Percentiles rank a stretch among this genome's conserved stretches.
phyloP scores from a whole-genome alignment of 176 grass and related monocot genomes.

The Otatea glauca region DNA sequence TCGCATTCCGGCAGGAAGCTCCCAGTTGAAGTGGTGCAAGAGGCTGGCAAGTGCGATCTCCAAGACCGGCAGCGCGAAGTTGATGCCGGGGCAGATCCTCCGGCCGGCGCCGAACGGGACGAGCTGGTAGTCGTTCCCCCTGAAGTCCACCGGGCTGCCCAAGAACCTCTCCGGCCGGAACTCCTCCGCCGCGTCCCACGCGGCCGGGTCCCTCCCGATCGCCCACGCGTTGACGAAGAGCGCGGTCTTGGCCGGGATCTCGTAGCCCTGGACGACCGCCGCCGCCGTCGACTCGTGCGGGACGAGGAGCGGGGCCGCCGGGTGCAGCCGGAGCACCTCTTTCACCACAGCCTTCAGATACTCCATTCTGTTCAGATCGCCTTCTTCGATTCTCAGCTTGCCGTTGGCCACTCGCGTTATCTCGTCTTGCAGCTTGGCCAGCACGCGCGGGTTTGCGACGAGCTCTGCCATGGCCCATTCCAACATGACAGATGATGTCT shows the following conservation, averaged over 20 bases:
- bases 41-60: slow-evolving; percentile 63
- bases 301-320: slow-evolving; percentile 62
- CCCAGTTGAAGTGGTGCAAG: slow-evolving; percentile 61
- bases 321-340: slow-evolving; percentile 66
- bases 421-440: slow-evolving; percentile 58
- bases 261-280: slow-evolving; percentile 47
- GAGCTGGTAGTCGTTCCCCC: slow-evolving; percentile 61
- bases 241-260: slow-evolving; percentile 49
- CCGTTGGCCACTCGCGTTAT: slow-evolving; percentile 22
- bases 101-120: slow-evolving; percentile 68
- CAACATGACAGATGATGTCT: slow-evolving; percentile 46
- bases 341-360: slow-evolving; percentile 67
- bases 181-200: slow-evolving; percentile 64
- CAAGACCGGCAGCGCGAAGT: slow-evolving; percentile 50
- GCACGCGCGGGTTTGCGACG: slow-evolving; percentile 43
- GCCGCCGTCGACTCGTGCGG: slow-evolving; percentile 49
- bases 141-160: slow-evolving; percentile 38
- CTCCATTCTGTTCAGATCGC: slow-evolving; percentile 44
- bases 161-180: slow-evolving; percentile 74
- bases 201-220: slow-evolving; percentile 58
- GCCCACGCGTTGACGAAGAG: slow-evolving; percentile 73
- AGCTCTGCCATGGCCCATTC: slow-evolving; percentile 82
- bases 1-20: slow-evolving; percentile 41
- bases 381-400: slow-evolving; percentile 38
- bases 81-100: slow-evolving; percentile 71